phyloP scores from a whole-genome alignment of 345 rosid genomes.

The Syzygium aromaticum region DNA sequence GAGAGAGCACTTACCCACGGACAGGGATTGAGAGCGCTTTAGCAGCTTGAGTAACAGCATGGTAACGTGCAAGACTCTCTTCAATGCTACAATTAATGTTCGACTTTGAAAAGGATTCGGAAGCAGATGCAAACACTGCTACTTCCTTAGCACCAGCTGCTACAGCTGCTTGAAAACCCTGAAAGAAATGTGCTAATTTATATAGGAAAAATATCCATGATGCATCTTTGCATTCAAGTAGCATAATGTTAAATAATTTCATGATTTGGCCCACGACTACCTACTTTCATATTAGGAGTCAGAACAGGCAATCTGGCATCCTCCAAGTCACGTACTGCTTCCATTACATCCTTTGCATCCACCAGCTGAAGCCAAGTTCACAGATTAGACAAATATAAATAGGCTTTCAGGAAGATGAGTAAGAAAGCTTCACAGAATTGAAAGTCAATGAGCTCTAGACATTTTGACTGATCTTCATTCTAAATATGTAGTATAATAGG shows the following conservation, averaged over 20 bases:
- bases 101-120: constrained; percentile 67
- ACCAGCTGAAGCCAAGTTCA: constrained; percentile 29
- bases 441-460: not conserved
- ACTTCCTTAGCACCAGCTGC: constrained; percentile 80
- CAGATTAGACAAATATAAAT: not conserved
- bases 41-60: constrained; percentile 47
- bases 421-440: not conserved
- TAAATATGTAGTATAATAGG: not conserved
- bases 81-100: constrained; percentile 70
- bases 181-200: constrained; percentile 4
- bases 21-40: constrained; percentile 48
- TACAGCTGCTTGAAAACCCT: constrained; percentile 73
- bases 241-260: not conserved
- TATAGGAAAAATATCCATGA: not conserved
- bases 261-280: not conserved
- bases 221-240: not conserved
- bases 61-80: constrained; percentile 68
- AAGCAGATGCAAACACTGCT: constrained; percentile 77
- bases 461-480: not conserved
- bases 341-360: constrained; percentile 72
- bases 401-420: not conserved
- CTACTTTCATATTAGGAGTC: constrained; percentile 66
- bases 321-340: constrained; percentile 30
- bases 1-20: constrained; percentile 45
- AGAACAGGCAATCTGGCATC: constrained; percentile 53